These are phyloP conservation scores for Brasilioporus rufonigricans DNA, from an alignment of 768 basidiomycete species.

Conservation along the genomic window DNA sequence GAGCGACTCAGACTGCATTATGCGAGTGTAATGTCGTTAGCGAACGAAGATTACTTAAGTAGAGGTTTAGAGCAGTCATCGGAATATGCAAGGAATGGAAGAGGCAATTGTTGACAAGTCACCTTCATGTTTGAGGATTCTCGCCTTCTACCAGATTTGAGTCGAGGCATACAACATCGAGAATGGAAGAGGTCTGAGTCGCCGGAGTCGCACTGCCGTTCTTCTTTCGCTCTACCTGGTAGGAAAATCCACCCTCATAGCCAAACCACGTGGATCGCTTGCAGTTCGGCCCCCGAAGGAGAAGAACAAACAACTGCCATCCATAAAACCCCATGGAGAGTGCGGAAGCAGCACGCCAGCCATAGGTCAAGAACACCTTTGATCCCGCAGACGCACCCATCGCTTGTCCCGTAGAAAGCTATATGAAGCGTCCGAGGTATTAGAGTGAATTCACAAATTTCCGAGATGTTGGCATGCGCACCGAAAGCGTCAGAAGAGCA, in stretches of 20 bases:
- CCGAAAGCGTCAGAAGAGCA: slow-evolving; percentile 27
- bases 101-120: neutral
- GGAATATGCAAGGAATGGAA: no score
- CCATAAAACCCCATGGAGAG: slow-evolving; percentile 36
- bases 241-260: slow-evolving; percentile 52
- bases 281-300: slow-evolving; percentile 37
- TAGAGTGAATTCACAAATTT: neutral
- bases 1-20: neutral
- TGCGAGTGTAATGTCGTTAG: neutral
- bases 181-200: slow-evolving; percentile 3
- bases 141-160: neutral
- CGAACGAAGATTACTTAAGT: neutral
- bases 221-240: slow-evolving; percentile 1
- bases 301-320: slow-evolving; percentile 34
- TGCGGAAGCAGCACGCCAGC: slow-evolving; percentile 36
- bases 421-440: neutral
- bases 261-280: slow-evolving; percentile 51
- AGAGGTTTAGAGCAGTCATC: no score
- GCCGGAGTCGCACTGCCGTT: neutral
- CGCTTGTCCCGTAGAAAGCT: slow-evolving; percentile 37
- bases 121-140: neutral
- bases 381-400: slow-evolving; percentile 43
- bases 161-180: neutral
- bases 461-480: slow-evolving; percentile 3
- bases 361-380: slow-evolving; percentile 36